phyloP scores from a whole-genome alignment of 2,329 filamentous ascomycete genomes.

The Arthroderma sp. region DNA sequence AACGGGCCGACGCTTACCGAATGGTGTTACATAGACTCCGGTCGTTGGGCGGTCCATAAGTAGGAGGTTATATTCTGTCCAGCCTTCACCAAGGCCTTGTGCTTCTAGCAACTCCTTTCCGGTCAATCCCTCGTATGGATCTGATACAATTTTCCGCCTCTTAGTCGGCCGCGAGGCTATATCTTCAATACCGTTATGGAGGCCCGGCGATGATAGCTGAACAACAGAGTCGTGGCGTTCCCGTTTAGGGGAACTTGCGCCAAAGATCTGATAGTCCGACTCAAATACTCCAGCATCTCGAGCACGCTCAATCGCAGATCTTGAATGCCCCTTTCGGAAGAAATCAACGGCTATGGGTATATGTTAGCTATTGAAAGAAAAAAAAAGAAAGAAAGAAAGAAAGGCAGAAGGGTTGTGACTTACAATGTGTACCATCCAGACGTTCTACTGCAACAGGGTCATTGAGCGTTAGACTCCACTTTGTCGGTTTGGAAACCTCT shows the following conservation, averaged over 20 bases:
- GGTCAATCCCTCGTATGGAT: slow-evolving; percentile 12
- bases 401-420: no score
- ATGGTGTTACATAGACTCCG: slow-evolving; percentile 33
- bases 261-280: not conserved
- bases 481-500: slow-evolving; percentile 20
- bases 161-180: not conserved
- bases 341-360: not conserved
- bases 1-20: slow-evolving; percentile 28
- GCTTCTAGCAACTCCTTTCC: slow-evolving; percentile 30
- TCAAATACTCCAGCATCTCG: not conserved
- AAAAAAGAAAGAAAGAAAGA: no score
- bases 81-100: slow-evolving; percentile 30
- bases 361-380: not conserved
- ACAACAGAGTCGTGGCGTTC: not conserved
- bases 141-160: not conserved
- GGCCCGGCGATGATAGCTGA: not conserved
- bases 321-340: not conserved
- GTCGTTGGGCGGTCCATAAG: slow-evolving; percentile 27
- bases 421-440: slow-evolving; percentile 25
- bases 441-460: slow-evolving; percentile 24
- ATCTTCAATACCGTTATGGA: not conserved
- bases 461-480: slow-evolving; percentile 25
- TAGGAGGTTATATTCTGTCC: slow-evolving; percentile 31
- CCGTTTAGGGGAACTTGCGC: not conserved
- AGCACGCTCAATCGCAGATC: not conserved